Conservation (phyloP, 2,329 filamentous ascomycete genomes). For the Colletotrichum spaethianum region DNA sequence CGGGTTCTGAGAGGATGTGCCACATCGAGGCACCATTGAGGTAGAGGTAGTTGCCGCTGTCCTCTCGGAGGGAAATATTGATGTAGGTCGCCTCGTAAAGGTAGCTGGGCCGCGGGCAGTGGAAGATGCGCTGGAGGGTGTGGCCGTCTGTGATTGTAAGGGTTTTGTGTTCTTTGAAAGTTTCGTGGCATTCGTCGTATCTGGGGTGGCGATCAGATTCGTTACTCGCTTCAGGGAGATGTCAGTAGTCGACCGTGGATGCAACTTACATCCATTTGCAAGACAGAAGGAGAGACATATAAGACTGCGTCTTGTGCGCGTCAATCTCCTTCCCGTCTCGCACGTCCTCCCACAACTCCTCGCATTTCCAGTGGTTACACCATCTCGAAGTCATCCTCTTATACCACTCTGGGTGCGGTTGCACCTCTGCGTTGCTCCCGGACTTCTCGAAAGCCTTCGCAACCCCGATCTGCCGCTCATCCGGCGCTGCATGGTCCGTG, state of each 20-base stretch:
- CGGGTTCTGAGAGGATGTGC: slow-evolving; percentile 18
- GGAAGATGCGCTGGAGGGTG: slow-evolving; percentile 33
- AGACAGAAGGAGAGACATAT: slow-evolving; percentile 36
- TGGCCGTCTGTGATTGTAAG: slow-evolving; percentile 39
- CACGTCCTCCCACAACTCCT: slow-evolving; percentile 35
- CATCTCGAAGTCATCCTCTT: slow-evolving; percentile 38
- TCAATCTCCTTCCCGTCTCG: slow-evolving; percentile 10
- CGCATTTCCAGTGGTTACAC: slow-evolving; percentile 44
- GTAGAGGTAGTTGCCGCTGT: slow-evolving; percentile 40
- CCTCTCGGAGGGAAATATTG: slow-evolving; percentile 41
- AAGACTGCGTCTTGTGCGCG: slow-evolving; percentile 15
- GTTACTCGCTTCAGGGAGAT: background rate
- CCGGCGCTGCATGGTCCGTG: slow-evolving; percentile 34
- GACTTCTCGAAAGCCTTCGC: slow-evolving; percentile 18
- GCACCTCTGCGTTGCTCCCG: slow-evolving; percentile 4
- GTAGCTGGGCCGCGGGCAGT: background rate
- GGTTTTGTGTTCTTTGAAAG: slow-evolving; percentile 27
- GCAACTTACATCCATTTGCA: slow-evolving; percentile 37
- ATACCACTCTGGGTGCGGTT: slow-evolving; percentile 38
- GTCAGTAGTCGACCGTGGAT: no score
- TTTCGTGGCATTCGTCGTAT: slow-evolving; percentile 30
- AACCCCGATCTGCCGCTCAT: slow-evolving; percentile 35
- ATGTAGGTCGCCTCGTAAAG: slow-evolving; percentile 4
- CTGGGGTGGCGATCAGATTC: background rate
- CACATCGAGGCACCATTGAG: slow-evolving; percentile 33